Conservation (phyloP, 352 stramenopile genomes). For the Elongisporangium anandrum region DNA sequence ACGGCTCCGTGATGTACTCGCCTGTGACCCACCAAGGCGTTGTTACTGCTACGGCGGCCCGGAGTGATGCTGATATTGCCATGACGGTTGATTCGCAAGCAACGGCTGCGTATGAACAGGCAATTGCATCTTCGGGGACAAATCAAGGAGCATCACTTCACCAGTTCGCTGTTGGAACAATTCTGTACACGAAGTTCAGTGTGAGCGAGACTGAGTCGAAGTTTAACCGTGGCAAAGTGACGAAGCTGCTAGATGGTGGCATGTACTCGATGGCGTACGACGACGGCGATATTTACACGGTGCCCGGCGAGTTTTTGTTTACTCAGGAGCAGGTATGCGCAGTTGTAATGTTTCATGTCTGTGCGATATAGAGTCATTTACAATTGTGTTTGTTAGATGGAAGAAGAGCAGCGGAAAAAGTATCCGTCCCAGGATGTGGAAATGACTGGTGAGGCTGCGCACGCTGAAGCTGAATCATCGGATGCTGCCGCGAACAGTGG, state of each 20-base stretch:
- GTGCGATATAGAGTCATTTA: conserved; percentile 5
- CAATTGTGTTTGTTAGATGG: conserved; percentile 28
- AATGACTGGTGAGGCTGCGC: conserved; percentile 8
- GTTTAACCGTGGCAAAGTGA: conserved; percentile 40
- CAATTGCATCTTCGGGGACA: background rate
- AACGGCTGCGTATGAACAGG: background rate
- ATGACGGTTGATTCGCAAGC: background rate
- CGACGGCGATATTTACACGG: conserved; percentile 48
- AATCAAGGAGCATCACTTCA: conserved; percentile 3
- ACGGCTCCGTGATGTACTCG: conserved; percentile 1
- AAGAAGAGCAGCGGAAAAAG: conserved; percentile 15
- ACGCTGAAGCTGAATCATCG: background rate
- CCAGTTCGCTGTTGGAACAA: conserved; percentile 28
- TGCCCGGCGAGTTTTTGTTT: conserved; percentile 33
- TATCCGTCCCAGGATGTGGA: conserved; percentile 14
- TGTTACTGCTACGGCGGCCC: background rate
- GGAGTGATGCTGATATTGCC: background rate
- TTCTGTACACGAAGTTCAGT: conserved; percentile 41
- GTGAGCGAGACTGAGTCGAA: conserved; percentile 26
- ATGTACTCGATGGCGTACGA: conserved; percentile 52
- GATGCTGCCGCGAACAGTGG: background rate
- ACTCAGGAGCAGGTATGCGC: conserved; percentile 41
- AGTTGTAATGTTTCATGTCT: background rate
- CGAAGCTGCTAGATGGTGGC: conserved; percentile 31
- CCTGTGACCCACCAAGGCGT: background rate